Evolutionary conservation across 164 flowering plant species (phyloP).

Genomic region (Berberis thunbergii): DNA sequence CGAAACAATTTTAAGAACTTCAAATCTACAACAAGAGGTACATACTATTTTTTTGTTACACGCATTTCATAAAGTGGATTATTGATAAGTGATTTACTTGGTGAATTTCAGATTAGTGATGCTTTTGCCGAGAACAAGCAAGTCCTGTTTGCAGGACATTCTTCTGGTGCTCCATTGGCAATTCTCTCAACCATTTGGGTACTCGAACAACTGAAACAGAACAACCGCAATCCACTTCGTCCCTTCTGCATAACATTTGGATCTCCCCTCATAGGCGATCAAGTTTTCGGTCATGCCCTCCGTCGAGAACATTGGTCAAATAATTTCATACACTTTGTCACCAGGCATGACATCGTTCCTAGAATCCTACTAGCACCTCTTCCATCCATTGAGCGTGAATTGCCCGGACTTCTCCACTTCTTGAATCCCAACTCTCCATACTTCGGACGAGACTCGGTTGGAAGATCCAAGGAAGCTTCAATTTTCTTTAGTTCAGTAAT

Average conservation of each 20-base stretch:
- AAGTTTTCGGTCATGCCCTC: constrained; percentile 49
- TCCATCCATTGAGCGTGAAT: constrained; percentile 24
- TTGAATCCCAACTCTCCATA: constrained; percentile 24
- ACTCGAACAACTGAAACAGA: constrained; percentile 31
- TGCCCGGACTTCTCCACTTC: constrained; percentile 25
- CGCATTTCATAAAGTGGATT: too few relatives aligned
- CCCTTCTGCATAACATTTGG: constrained; percentile 62
- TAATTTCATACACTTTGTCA: constrained; percentile 49
- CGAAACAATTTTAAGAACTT: constrained; percentile 12
- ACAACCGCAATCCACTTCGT: neutral
- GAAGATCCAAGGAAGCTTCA: constrained; percentile 13
- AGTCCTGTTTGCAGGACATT: constrained; percentile 71
- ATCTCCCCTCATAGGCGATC: constrained; percentile 60
- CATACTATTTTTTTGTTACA: neutral
- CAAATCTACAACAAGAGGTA: constrained; percentile 38
- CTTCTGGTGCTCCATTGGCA: constrained; percentile 64
- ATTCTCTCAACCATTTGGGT: constrained; percentile 56
- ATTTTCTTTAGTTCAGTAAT: constrained; percentile 29
- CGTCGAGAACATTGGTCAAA: constrained; percentile 62
- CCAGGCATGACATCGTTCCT: constrained; percentile 59
- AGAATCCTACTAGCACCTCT: constrained; percentile 50
- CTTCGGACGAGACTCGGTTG: constrained; percentile 6
- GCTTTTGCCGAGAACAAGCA: constrained; percentile 35
- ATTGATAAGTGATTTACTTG: neutral
- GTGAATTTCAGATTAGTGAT: constrained; percentile 36